phyloP scores from a whole-genome alignment of 2,329 filamentous ascomycete species.

The Beauveria caledonica region DNA sequence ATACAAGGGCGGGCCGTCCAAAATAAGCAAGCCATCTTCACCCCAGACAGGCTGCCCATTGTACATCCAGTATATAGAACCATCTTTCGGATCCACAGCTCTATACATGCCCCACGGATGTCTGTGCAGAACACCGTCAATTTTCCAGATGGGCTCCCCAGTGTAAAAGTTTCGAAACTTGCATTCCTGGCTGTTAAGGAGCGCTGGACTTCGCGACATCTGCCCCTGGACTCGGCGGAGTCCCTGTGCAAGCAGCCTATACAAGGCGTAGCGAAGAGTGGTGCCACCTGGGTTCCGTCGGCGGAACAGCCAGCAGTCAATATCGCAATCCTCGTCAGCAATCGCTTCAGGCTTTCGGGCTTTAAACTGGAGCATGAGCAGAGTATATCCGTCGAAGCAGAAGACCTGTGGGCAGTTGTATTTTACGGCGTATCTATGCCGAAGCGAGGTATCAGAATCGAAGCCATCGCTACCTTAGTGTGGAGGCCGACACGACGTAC shows the following conservation, averaged over 20 bases:
- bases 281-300: neutral
- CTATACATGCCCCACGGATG: neutral
- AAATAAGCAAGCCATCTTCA: neutral
- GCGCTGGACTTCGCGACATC: neutral
- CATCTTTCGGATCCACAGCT: no score
- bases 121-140: neutral
- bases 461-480: no score
- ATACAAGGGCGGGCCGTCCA: neutral
- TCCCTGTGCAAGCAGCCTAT: neutral
- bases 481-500: no score
- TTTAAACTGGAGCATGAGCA: neutral
- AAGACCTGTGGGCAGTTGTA: neutral
- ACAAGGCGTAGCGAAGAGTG: neutral
- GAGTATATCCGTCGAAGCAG: neutral
- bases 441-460: no score
- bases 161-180: neutral
- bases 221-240: no score
- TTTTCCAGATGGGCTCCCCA: neutral
- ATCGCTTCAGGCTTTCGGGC: neutral
- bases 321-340: neutral
- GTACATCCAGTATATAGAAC: neutral
- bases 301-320: neutral
- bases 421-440: neutral
- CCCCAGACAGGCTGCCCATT: neutral
- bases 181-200: neutral